Evolutionary conservation across 768 basidiomycete genomes (phyloP), one percentile per base, ranked within the genome.

Genomic region (Psilocybe cyanescens): DNA sequence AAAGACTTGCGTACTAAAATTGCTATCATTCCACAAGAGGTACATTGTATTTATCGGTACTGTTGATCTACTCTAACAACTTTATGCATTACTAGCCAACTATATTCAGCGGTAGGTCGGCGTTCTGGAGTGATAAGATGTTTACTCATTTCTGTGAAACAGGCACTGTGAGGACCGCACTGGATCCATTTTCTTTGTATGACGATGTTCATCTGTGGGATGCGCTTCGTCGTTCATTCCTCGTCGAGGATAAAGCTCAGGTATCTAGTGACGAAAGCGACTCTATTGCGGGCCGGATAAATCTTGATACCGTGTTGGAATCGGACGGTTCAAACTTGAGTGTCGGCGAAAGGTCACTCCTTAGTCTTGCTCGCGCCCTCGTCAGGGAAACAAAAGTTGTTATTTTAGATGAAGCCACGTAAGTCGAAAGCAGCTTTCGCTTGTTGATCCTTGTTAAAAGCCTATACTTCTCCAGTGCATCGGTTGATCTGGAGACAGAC

Each of bases 401-500:
- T 31, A 84, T 95, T 35, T 78, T 95, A 12, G 93, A 95, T 71
- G 92, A 93, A 76, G 92, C 91, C 0, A 93, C 80, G 76, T 78
- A 55, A 59, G 74, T 69, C 5, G 49, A 49, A 17, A 11, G 19
- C 37, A 17, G 47, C 45, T 30, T 7, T 30, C 45, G 31, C 11
- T 44, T 14, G 35, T 8, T 28, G 8, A 6, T 1, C 3, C 50
- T n/a, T 46, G 7, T 24, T 17, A 17, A 3, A 4, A 14, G 31
- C 29, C 11, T 8, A 16, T 54, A 24, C 24, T 39, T 55, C 29
- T 24, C 5, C 41, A 73, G 69, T 76, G 89, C 89, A 9, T 89
- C 88, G 4, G 89, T 92, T 11, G 90, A 92, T 67, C 79, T 87
- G 53, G 90, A 90, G 71, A 94, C 91, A 0, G 93, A 94, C 72